Evolutionary conservation across 495 filamentous ascomycete genomes (phyloP), one percentile per base, ranked within the genome.

Genomic region (Tirmania nivea): DNA sequence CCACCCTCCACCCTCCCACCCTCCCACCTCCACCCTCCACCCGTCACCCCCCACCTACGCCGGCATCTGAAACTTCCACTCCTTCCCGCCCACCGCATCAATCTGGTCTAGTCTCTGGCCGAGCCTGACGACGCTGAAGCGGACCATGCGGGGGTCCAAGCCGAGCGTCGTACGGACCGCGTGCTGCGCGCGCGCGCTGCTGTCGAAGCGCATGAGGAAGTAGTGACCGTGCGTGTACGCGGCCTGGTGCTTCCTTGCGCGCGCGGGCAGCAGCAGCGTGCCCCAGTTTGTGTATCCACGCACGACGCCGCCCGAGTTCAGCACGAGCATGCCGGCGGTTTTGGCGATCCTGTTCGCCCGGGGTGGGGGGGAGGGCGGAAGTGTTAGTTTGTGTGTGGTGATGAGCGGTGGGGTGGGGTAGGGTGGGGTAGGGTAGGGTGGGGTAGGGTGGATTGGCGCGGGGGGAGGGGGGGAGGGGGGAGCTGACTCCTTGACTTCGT

Each of bases 141-240:
- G 76, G 53, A 97, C 82, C 78, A 95, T 83, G 60, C 90, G 72
- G 19, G 92, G 87, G 65, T 97, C 90, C 62, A 94, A 71, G n/a
- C 76, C 73, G 60, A 96, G 69, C 17, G 82, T 87, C 54, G 78
- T 71, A 57, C 77, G 73, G 6, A 96, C 74, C 47, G 74, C 73
- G 47, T 78, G 67, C 69, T 96, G 89, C 12, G 81, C 80, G 25
- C 25, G n/a, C 20, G 76, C 74, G 47, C 76, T 77, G 35, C 79
- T 63, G 66, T 97, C 90, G 70, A 92, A 97, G 56, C 90, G 84
- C 86, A 97, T 84, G 63, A 93, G 79, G 71, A 97, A 97, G 73
- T 96, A 93, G 68, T 95, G 87, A 35, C 92, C 90, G 36, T 75
- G 73, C 52, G 75, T 76, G 72, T 96, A 81, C 53, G 74, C 74